Conservation (phyloP, 768 basidiomycete genomes). For the Lactarius sanguifluus region DNA sequence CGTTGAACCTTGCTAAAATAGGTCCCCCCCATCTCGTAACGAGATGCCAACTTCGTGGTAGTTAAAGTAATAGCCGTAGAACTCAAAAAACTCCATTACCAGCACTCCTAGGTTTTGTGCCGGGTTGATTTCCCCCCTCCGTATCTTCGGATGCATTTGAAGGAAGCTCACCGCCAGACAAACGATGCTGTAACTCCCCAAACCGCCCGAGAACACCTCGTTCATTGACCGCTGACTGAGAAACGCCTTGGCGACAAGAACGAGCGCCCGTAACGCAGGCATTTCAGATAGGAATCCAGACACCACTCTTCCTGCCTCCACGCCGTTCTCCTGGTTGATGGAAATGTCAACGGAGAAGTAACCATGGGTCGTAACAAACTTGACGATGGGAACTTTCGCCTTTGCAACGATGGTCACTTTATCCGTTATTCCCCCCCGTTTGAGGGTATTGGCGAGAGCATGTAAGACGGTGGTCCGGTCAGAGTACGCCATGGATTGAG, state of each 20-base stretch:
- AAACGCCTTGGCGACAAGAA: constrained; percentile 89
- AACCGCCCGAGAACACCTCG: constrained; percentile 94
- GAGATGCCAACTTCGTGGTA: constrained; percentile 90
- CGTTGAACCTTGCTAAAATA: constrained; percentile 82
- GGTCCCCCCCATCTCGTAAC: constrained; percentile 81
- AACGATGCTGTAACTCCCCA: constrained; percentile 93
- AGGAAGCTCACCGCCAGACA: constrained; percentile 92
- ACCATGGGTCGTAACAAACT: constrained; percentile 83
- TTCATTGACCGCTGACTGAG: constrained; percentile 90
- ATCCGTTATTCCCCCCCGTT: constrained; percentile 69
- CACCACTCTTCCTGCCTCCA: constrained; percentile 75
- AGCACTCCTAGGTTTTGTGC: constrained; percentile 90
- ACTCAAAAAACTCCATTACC: constrained; percentile 95
- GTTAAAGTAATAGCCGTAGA: constrained; percentile 91
- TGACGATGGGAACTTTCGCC: constrained; percentile 96
- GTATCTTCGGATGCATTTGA: constrained; percentile 96
- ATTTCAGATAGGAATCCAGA: constrained; percentile 75
- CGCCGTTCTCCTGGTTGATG: constrained; percentile 85
- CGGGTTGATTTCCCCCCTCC: constrained; percentile 83
- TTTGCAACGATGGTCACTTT: constrained; percentile 87
- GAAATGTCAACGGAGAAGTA: constrained; percentile 91
- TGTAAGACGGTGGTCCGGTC: constrained; percentile 70
- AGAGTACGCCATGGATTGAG: constrained; percentile 66
- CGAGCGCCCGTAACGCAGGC: constrained; percentile 77
- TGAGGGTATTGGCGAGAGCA: constrained; percentile 74